phyloP scores from a whole-genome alignment of 495 filamentous ascomycete species.

The Neurospora discreta region DNA sequence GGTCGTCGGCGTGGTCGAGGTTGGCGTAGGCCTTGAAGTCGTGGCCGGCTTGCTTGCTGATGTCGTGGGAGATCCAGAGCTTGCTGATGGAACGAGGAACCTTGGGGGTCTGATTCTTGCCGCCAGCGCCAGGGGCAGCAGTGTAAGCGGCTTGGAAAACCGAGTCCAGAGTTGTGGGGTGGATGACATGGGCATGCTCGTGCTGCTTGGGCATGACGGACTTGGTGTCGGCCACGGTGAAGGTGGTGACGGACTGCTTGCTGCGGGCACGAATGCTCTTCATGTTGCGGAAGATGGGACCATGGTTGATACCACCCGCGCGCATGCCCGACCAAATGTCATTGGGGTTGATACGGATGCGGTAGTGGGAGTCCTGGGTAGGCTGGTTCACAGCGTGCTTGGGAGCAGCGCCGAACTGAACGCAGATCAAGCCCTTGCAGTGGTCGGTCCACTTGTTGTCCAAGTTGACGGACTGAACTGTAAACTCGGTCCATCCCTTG shows the following conservation, averaged over 20 bases:
- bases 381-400: background rate
- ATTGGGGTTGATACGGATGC: constrained; percentile 8
- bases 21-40: constrained; percentile 13
- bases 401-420: constrained; percentile 8
- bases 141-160: constrained; percentile 28
- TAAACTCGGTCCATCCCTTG: constrained; percentile 23
- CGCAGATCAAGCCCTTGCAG: constrained; percentile 21
- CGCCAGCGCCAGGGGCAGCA: constrained; percentile 10
- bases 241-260: constrained; percentile 13
- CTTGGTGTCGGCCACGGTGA: constrained; percentile 27
- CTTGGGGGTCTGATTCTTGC: constrained; percentile 3
- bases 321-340: constrained; percentile 20
- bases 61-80: constrained; percentile 15
- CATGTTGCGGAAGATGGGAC: constrained; percentile 27
- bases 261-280: constrained; percentile 13
- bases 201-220: constrained; percentile 31
- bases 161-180: constrained; percentile 37
- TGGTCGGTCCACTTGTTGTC: constrained; percentile 30
- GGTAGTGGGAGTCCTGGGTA: constrained; percentile 10
- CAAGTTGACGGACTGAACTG: constrained; percentile 33
- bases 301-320: constrained; percentile 24
- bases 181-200: constrained; percentile 32
- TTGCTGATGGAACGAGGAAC: constrained; percentile 16
- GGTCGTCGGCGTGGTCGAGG: constrained; percentile 10
- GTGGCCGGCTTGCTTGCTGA: constrained; percentile 5